Conservation (phyloP, 169 alveolate species). For the Eimeria necatrix region DNA sequence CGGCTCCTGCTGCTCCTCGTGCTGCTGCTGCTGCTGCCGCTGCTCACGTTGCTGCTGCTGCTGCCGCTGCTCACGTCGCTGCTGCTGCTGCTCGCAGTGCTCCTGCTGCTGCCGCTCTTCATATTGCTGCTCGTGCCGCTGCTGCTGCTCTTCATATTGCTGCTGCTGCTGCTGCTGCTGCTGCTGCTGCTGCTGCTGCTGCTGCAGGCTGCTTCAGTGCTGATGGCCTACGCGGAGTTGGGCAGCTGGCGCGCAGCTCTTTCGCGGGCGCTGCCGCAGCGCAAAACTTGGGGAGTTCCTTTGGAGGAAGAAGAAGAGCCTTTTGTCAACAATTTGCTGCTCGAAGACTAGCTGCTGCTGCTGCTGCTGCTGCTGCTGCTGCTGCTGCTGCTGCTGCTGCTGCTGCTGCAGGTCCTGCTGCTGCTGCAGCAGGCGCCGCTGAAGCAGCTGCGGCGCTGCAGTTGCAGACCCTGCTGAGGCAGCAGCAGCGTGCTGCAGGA, state of each 20-base stretch:
- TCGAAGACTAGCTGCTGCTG: neutral
- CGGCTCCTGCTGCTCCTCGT: too few species aligned
- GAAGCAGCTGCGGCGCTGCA: too few species aligned
- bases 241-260: neutral
- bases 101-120: too few species aligned
- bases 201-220: neutral
- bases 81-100: too few species aligned
- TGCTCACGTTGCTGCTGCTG: too few species aligned
- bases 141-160: neutral
- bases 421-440: too few species aligned
- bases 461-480: too few species aligned
- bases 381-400: neutral
- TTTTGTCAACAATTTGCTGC: neutral
- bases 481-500: too few species aligned
- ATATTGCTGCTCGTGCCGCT: too few species aligned
- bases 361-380: neutral
- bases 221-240: slow-evolving; percentile 21
- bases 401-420: too few species aligned
- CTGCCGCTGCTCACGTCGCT: too few species aligned
- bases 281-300: neutral
- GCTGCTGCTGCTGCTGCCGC: too few species aligned
- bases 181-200: neutral
- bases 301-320: neutral
- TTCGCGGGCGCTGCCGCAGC: neutral
- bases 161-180: neutral